These are phyloP conservation scores for Royoungia palumana DNA, from an alignment of 768 basidiomycete genomes.

Conservation along the genomic window DNA sequence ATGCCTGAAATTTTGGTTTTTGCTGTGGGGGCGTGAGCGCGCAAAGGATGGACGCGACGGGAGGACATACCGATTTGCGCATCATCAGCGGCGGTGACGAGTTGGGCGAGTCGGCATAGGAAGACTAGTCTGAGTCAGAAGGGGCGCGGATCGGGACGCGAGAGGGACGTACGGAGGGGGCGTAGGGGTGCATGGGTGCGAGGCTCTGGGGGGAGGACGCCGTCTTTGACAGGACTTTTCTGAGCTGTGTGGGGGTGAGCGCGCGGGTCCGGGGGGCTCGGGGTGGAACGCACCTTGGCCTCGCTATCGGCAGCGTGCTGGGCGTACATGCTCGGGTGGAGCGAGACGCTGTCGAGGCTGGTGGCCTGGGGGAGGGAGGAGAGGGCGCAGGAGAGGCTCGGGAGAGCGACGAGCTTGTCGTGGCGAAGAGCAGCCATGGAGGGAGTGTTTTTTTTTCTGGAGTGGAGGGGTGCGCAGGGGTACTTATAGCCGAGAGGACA, in stretches of 20 bases:
- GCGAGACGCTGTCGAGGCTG: conserved; percentile 58
- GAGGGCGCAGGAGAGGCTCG: conserved; percentile 67
- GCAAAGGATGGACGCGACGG: not conserved
- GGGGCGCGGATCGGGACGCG: not conserved
- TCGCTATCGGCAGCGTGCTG: conserved; percentile 68
- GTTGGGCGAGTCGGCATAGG: conserved; percentile 35
- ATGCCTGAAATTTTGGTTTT: conserved; percentile 37
- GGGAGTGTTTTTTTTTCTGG: not conserved
- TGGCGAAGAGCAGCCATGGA: conserved; percentile 36
- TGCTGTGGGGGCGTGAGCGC: conserved; percentile 14
- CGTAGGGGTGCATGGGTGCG: conserved; percentile 32
- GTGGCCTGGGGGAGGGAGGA: conserved; percentile 70
- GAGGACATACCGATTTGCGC: conserved; percentile 45
- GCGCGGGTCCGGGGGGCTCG: not conserved
- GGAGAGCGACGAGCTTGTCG: conserved; percentile 63
- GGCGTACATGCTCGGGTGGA: conserved; percentile 71
- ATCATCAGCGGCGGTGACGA: conserved; percentile 53
- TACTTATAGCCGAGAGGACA: conserved; percentile 12
- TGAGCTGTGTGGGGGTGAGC: conserved; percentile 40
- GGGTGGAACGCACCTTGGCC: conserved; percentile 56
- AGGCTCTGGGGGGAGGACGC: conserved; percentile 34
- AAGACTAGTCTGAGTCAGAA: conserved; percentile 29
- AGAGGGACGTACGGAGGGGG: conserved; percentile 35
- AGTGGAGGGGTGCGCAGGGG: not conserved
- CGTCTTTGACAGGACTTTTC: conserved; percentile 61